A percentile compares a stretch with the other conserved stretches of the same genome.
phyloP scores from a whole-genome alignment of 352 stramenopile genomes.

The Globisporangium carolinianum region DNA sequence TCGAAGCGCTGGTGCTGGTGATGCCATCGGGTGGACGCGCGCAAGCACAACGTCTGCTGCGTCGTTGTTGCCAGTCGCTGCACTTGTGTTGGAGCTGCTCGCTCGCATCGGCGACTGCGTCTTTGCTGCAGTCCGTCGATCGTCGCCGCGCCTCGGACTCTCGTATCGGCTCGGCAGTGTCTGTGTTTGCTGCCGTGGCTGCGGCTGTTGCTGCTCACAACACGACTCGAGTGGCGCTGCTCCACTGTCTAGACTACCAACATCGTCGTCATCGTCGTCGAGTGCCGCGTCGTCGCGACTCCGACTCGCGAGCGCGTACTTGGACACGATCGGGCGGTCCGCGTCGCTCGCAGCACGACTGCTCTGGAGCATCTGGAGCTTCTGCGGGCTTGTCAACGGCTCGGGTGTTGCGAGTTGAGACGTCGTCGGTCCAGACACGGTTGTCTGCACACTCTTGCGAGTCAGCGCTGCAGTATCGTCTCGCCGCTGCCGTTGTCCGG shows the following conservation, averaged over 20 bases:
- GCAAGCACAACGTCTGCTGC: neutral
- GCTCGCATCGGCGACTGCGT: neutral
- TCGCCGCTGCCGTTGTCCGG: neutral
- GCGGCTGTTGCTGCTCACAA: neutral
- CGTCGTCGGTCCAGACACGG: neutral
- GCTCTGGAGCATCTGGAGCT: slow-evolving; percentile 37
- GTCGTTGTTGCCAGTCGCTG: neutral
- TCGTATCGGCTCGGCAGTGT: neutral
- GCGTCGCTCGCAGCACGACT: slow-evolving; percentile 14
- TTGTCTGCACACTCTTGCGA: neutral
- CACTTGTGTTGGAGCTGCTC: neutral
- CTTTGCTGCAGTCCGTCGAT: slow-evolving; percentile 25
- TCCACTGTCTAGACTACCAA: neutral
- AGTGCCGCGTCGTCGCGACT: neutral
- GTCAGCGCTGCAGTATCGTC: neutral
- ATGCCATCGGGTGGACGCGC: no score
- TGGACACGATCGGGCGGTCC: slow-evolving; percentile 32
- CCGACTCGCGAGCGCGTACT: slow-evolving; percentile 15
- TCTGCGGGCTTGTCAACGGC: slow-evolving; percentile 25
- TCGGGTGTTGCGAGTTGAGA: neutral
- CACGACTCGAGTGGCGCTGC: neutral
- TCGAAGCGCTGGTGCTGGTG: neutral
- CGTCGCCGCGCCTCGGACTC: slow-evolving; percentile 9
- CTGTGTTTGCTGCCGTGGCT: neutral
- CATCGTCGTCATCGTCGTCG: neutral